Evolutionary conservation across 768 basidiomycete genomes (phyloP), one percentile per base, ranked within the genome.

Genomic region (Auricularia cornea): DNA sequence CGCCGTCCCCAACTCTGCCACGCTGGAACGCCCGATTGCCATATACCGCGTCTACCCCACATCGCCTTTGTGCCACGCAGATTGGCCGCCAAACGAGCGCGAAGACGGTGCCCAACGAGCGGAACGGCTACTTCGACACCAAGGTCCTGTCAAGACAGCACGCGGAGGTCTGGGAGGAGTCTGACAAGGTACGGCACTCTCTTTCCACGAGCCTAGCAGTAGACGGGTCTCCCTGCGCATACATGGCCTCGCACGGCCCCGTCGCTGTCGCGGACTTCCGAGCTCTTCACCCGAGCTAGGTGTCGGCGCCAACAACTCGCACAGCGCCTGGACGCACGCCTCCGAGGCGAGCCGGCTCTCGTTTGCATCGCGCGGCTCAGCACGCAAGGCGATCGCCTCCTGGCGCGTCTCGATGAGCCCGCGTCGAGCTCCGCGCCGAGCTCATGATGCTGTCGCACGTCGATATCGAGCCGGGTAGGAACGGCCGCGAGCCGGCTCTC

Each of bases 11-110:
- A 52, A 28, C 51, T 52, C 12, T 20, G n/a, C 51, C 51, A n/a
- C 51, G 51, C 51, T 52, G 51, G 51, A 8, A 10, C 28, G 51
- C 51, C 20, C 51, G 28, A 52, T 52, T 52, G 35, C 35, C 1
- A 38, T 38, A 14, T 52, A 5, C 51, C 12, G 8, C 20, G n/a
- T 10, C 51, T 52, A 20, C 20, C 20, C 28, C 51, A 52, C 51
- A 8, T 52, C 51, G 20, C n/a, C n/a, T 52, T 52, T 52, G 10
- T 40, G 20, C 6, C 20, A 16, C 23, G 26, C 28, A 94, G 84
- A 95, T 99, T 72, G 96, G 96, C n/a, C 79, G 96, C 62, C 95
- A 98, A 77, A 98, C 95, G 18, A 97, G 94, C 74, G 87, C 88
- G 62, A 97, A 97, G 81, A 97, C 94, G 0, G 86, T 92, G 33